phyloP scores from a whole-genome alignment of 2,329 filamentous ascomycete species.

The Pseudogymnoascus sp. region DNA sequence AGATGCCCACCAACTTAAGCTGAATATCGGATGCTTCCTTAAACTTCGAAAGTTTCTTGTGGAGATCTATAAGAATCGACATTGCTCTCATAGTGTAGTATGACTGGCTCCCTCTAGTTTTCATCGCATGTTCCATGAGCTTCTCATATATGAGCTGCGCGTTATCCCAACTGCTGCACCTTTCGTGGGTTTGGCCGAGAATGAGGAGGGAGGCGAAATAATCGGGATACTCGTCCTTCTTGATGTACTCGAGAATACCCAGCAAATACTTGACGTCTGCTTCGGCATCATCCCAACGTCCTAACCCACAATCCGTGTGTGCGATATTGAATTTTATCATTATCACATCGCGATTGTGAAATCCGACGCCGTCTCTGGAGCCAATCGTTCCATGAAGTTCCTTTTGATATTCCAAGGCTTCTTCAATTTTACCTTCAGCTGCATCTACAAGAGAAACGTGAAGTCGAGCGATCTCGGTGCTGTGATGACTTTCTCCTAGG shows the following conservation, averaged over 20 bases:
- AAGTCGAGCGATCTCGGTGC: background rate
- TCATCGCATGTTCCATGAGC: background rate
- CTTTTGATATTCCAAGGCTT: background rate
- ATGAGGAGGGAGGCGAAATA: background rate
- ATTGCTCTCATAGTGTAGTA: background rate
- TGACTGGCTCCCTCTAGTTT: background rate
- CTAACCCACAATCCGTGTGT: background rate
- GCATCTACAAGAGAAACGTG: background rate
- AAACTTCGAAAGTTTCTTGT: background rate
- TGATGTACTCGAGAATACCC: background rate
- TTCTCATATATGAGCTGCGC: background rate
- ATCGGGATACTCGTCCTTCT: background rate
- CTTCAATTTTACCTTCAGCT: background rate
- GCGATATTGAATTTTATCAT: background rate
- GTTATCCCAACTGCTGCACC: background rate
- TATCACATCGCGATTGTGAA: background rate
- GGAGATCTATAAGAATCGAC: background rate
- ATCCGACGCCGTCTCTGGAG: background rate
- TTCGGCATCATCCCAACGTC: background rate
- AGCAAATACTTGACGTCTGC: background rate
- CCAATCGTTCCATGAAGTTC: background rate
- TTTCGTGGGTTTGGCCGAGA: background rate
- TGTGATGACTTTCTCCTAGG: background rate
- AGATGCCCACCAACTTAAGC: background rate
- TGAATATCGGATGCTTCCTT: background rate